These are phyloP conservation scores for Brasenia schreberi DNA, from an alignment of 164 flowering plant species.

Conservation along the genomic window DNA sequence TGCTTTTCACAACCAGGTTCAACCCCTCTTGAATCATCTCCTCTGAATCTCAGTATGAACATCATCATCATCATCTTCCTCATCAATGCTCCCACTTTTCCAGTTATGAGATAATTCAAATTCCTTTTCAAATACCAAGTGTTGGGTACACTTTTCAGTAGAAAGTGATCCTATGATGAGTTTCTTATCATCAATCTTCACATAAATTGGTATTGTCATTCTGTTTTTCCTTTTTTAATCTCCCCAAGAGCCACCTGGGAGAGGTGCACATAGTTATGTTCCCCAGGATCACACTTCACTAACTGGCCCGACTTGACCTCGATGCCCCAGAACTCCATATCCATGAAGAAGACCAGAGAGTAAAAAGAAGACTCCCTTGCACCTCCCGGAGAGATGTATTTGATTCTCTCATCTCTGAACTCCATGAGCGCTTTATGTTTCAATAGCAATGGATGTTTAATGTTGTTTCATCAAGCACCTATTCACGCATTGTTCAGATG, in stretches of 20 bases:
- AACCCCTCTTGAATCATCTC: too few species aligned
- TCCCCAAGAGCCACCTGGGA: constrained; percentile 72
- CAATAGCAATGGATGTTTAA: constrained; percentile 36
- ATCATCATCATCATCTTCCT: too few species aligned
- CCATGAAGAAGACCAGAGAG: too few species aligned
- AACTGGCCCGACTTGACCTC: constrained; percentile 60
- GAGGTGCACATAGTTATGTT: constrained; percentile 25
- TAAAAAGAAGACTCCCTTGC: too few species aligned
- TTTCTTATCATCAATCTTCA: constrained; percentile 38
- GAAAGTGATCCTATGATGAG: constrained; percentile 52
- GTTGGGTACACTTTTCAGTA: constrained; percentile 37
- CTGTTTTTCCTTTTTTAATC: constrained; percentile 35
- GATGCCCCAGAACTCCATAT: constrained; percentile 17
- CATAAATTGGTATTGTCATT: constrained; percentile 24
- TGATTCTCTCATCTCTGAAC: too few species aligned
- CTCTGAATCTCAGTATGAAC: too few species aligned
- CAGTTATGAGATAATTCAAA: too few species aligned
- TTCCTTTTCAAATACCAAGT: constrained; percentile 19
- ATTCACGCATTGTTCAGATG: constrained; percentile 15
- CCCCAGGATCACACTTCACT: constrained; percentile 19
- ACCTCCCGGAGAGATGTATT: too few species aligned
- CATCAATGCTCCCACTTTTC: too few species aligned
- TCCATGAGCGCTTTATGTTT: too few species aligned
- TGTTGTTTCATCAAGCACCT: constrained; percentile 75
- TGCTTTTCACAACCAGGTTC: too few species aligned